Evolutionary conservation across 495 filamentous ascomycete species (phyloP).

Genomic region (Aspergillus bridgeri): DNA sequence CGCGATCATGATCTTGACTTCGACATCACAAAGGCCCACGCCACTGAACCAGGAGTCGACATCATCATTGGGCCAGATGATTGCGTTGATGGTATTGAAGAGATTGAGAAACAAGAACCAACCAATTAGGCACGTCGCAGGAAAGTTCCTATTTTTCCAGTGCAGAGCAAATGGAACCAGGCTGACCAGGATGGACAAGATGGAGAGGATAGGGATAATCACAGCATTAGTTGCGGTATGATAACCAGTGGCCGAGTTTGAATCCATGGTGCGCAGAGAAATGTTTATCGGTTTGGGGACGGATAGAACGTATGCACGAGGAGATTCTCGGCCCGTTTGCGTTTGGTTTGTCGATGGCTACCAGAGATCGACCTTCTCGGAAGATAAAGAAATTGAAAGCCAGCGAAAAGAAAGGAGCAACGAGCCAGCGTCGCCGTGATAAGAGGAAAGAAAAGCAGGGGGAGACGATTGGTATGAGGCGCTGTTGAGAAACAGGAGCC

Average conservation of each 20-base stretch:
- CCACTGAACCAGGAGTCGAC: slow-evolving; percentile 68
- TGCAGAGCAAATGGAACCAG: slow-evolving; percentile 39
- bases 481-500: background rate
- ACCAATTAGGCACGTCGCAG: slow-evolving; percentile 56
- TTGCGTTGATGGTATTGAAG: slow-evolving; percentile 67
- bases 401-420: background rate
- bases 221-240: slow-evolving; percentile 19
- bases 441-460: background rate
- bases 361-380: slow-evolving; percentile 7
- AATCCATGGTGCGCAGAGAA: slow-evolving; percentile 1
- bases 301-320: background rate
- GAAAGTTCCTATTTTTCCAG: slow-evolving; percentile 41
- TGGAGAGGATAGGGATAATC: slow-evolving; percentile 48
- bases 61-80: slow-evolving; percentile 79
- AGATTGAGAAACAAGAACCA: slow-evolving; percentile 65
- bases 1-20: slow-evolving; percentile 66
- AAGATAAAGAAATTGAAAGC: slow-evolving; percentile 2
- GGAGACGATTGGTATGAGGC: background rate
- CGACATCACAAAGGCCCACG: slow-evolving; percentile 74
- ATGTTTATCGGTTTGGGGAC: background rate
- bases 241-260: background rate
- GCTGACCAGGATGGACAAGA: slow-evolving; percentile 54
- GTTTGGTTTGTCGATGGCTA: background rate
- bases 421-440: background rate
- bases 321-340: background rate